phyloP scores from a whole-genome alignment of 2,329 filamentous ascomycete species.

The Sclerotinia sclerotiorum region DNA sequence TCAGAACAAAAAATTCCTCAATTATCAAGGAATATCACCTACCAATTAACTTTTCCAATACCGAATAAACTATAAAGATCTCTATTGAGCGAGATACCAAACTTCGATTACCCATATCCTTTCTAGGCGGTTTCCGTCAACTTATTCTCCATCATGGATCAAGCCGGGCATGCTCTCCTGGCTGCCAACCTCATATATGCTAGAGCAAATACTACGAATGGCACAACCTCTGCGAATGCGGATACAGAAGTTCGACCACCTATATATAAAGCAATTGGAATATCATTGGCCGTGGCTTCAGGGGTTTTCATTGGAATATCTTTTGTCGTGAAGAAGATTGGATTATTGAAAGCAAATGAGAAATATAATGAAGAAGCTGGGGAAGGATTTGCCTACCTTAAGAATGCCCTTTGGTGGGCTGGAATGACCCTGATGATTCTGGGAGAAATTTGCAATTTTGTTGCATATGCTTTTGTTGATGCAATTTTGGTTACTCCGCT shows the following conservation, averaged over 20 bases:
- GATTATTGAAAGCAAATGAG: slow-evolving; percentile 85
- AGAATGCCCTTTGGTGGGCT: slow-evolving; percentile 91
- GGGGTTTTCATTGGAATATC: slow-evolving; percentile 92
- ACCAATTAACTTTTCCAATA: slow-evolving; percentile 7
- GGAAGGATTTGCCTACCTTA: slow-evolving; percentile 95
- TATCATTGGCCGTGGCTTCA: slow-evolving; percentile 80
- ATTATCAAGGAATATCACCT: background rate
- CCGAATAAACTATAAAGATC: slow-evolving; percentile 1
- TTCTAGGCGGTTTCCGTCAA: slow-evolving; percentile 24
- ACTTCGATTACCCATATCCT: slow-evolving; percentile 9
- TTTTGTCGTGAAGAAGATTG: slow-evolving; percentile 94
- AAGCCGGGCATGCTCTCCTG: slow-evolving; percentile 42
- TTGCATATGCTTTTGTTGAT: slow-evolving; percentile 94
- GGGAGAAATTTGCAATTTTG: slow-evolving; percentile 95
- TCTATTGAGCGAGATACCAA: slow-evolving; percentile 16
- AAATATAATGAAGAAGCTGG: slow-evolving; percentile 96
- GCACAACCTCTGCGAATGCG: slow-evolving; percentile 32
- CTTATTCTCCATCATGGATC: slow-evolving; percentile 42
- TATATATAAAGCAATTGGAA: slow-evolving; percentile 80
- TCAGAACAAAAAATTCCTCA: background rate
- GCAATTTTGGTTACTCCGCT: slow-evolving; percentile 92
- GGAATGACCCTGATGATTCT: slow-evolving; percentile 98
- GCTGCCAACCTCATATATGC: slow-evolving; percentile 47
- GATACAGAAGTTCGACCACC: slow-evolving; percentile 33
- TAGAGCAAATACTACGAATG: slow-evolving; percentile 44